Evolutionary conservation across 2,329 filamentous ascomycete genomes (phyloP), one percentile per base, ranked within the genome.

Genomic region (Scleromitrula shiraiana): DNA sequence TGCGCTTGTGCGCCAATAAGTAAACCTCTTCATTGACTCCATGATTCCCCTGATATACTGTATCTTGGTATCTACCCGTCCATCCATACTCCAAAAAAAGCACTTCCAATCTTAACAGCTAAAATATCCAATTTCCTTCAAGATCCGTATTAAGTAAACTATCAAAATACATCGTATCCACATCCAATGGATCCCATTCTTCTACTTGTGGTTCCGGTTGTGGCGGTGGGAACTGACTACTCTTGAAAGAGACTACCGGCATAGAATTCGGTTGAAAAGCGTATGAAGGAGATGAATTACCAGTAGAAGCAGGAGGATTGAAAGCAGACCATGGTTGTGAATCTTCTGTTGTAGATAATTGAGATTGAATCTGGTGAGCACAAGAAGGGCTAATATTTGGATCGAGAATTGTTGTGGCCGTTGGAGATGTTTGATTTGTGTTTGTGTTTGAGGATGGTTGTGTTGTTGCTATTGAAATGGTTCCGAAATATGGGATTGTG

Each of bases 401-500:
- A 29, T 26, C n/a, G 10, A 32, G 24, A n/a, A 20, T 24, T 5
- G 20, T 6, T 20, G 40, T 22, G 30, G 35, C 17, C 5, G 23
- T 36, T 33, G 33, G 20, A 12, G 44, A 24, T 22, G 10, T 7
- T 15, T 33, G 36, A 14, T 39, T 39, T 33, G 35, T 12, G 23
- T 20, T 5, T 23, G 17, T 7, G n/a, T n/a, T n/a, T 6, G 35
- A 12, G 12, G 38, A 37, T 20, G 36, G 5, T 7, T 9, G 20
- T 42, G 19, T 14, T 32, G 46, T 15, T 20, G 55, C 50, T 14
- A 63, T 62, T 27, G 41, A 58, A 24, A 64, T 58, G 3, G 60
- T 62, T 7, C 61, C 61, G 30, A 63, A 63, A 41, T 63, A 63
- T 5, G 60, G 61, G 4, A 64, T 63, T 15, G 59, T 60, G 26